phyloP scores from a whole-genome alignment of 2,329 filamentous ascomycete species.

The Teratosphaeria viscida region DNA sequence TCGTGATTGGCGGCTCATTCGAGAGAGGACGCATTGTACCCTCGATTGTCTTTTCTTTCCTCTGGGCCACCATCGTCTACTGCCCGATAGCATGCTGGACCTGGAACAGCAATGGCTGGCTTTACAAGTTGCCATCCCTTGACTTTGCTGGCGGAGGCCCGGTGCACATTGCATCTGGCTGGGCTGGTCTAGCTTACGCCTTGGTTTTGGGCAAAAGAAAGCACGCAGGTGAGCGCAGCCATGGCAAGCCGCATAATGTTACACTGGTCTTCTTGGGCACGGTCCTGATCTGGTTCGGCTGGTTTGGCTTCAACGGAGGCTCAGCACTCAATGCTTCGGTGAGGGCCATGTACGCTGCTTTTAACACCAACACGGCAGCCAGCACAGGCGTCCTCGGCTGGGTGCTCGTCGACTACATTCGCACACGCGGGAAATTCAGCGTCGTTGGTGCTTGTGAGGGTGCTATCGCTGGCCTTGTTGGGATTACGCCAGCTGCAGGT shows the following conservation, averaged over 20 bases:
- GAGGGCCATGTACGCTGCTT: slow-evolving; percentile 45
- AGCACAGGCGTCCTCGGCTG: slow-evolving; percentile 45
- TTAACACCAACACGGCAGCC: slow-evolving; percentile 50
- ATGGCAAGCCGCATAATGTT: slow-evolving; percentile 51
- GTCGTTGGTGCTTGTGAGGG: slow-evolving; percentile 48
- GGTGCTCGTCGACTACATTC: slow-evolving; percentile 44
- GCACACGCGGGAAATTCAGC: slow-evolving; percentile 42
- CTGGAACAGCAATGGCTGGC: slow-evolving; percentile 57
- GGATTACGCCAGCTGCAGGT: slow-evolving; percentile 48
- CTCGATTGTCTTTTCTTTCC: slow-evolving; percentile 53
- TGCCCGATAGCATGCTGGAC: slow-evolving; percentile 55
- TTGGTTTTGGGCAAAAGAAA: slow-evolving; percentile 51
- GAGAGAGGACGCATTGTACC: slow-evolving; percentile 54
- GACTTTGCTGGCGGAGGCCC: slow-evolving; percentile 55
- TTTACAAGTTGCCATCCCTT: slow-evolving; percentile 49
- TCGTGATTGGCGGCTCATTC: slow-evolving; percentile 55
- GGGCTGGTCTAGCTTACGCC: slow-evolving; percentile 53
- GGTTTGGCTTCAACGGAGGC: slow-evolving; percentile 34
- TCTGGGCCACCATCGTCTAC: slow-evolving; percentile 56
- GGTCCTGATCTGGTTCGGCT: slow-evolving; percentile 55
- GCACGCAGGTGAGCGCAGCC: slow-evolving; percentile 37
- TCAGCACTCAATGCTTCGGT: slow-evolving; percentile 21
- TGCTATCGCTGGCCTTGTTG: slow-evolving; percentile 49
- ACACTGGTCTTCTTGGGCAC: slow-evolving; percentile 55
- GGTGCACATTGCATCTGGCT: slow-evolving; percentile 54